These are phyloP conservation scores for Bremia lactucae DNA, from an alignment of 352 stramenopile species.

Conservation along the genomic window DNA sequence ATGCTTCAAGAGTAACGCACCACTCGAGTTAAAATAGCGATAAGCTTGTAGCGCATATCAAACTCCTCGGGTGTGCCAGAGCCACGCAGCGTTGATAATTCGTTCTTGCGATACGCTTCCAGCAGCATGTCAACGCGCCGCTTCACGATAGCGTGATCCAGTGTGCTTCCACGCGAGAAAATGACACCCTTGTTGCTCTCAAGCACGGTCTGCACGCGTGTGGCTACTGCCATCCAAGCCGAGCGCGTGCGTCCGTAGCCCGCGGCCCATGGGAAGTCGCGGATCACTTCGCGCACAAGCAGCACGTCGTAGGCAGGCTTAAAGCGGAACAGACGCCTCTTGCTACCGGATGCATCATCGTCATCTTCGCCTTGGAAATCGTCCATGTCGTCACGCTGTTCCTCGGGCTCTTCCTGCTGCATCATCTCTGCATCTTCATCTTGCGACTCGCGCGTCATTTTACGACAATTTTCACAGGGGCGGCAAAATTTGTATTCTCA, in stretches of 20 bases:
- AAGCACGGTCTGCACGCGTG: conserved; percentile 17
- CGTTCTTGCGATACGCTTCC: conserved; percentile 26
- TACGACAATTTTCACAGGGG: neutral
- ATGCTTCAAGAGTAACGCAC: conserved; percentile 6
- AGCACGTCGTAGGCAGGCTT: conserved; percentile 27
- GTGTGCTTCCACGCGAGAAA: conserved; percentile 12
- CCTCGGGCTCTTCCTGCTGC: conserved; percentile 11
- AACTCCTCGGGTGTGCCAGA: conserved; percentile 24
- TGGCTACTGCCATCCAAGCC: conserved; percentile 26
- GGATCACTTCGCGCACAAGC: conserved; percentile 30
- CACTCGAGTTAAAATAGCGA: conserved; percentile 21
- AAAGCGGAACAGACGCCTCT: conserved; percentile 32
- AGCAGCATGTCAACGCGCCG: conserved; percentile 30
- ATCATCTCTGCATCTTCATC: conserved; percentile 12
- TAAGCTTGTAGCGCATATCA: conserved; percentile 28
- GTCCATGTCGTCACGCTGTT: conserved; percentile 18
- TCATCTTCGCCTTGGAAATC: conserved; percentile 16
- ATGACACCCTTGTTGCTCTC: conserved; percentile 14
- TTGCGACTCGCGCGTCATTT: conserved; percentile 15
- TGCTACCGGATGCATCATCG: conserved; percentile 11
- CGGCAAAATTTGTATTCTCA: neutral
- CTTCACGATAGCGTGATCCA: conserved; percentile 32
- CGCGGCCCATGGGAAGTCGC: conserved; percentile 28
- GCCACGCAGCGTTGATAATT: conserved; percentile 25
- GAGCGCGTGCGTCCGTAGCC: conserved; percentile 31